A percentile compares a stretch with the other conserved stretches of the same genome.
phyloP scores from a whole-genome alignment of 1,284 basidiomycete genomes.

The Ustilago loliicola region DNA sequence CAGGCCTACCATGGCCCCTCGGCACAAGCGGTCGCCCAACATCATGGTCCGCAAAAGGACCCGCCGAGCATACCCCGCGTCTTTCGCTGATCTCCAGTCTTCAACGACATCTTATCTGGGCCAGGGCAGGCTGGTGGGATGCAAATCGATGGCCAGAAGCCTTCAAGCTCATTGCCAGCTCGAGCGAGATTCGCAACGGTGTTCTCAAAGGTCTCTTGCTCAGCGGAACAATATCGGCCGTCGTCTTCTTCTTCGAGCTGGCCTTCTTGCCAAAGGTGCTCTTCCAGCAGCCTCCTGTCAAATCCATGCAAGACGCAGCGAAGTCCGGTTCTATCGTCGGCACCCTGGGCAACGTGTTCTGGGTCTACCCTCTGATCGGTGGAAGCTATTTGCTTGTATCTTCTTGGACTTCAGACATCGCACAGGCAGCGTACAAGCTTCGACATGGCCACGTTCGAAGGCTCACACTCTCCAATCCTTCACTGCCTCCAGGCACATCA shows the following conservation, averaged over 20 bases:
- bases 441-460: slow-evolving; percentile 36
- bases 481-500: slow-evolving; percentile 47
- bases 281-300: slow-evolving; percentile 37
- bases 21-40: slow-evolving; percentile 26
- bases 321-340: slow-evolving; percentile 33
- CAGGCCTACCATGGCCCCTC: slow-evolving; percentile 53
- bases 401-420: slow-evolving; percentile 66
- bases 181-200: slow-evolving; percentile 56
- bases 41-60: slow-evolving; percentile 65
- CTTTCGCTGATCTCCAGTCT: slow-evolving; percentile 46
- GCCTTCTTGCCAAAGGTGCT: slow-evolving; percentile 65
- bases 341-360: slow-evolving; percentile 59
- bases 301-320: slow-evolving; percentile 16
- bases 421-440: slow-evolving; percentile 62
- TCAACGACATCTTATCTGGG: slow-evolving; percentile 59
- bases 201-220: slow-evolving; percentile 66
- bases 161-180: slow-evolving; percentile 45
- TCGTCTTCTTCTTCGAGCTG: slow-evolving; percentile 67
- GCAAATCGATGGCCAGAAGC: slow-evolving; percentile 61
- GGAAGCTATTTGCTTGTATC: slow-evolving; percentile 66
- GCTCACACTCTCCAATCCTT: slow-evolving; percentile 40
- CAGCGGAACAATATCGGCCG: slow-evolving; percentile 55
- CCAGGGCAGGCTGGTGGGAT: slow-evolving; percentile 58
- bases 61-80: slow-evolving; percentile 49
- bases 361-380: slow-evolving; percentile 68